Percentiles rank a stretch among this genome's conserved stretches.
Evolutionary conservation across 306 rosid species (phyloP).

Genomic region (Geum urbanum): DNA sequence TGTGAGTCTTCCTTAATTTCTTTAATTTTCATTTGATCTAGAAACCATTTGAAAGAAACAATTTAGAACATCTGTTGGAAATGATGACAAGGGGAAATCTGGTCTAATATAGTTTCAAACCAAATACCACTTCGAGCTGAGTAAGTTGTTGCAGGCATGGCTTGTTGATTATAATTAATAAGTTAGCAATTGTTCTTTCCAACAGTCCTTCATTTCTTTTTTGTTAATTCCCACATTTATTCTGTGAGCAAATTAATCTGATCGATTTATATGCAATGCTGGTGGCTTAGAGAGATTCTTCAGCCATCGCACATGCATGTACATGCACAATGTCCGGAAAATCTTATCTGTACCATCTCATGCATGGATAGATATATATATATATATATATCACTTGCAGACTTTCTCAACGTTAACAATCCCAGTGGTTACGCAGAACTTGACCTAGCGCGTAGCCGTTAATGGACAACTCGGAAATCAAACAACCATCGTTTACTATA

Average conservation of each 20-base stretch:
- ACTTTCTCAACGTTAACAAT: not conserved
- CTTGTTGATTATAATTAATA: too few relatives aligned
- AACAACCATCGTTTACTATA: not conserved
- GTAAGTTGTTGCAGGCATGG: too few relatives aligned
- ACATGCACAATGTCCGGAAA: not conserved
- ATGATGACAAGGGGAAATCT: too few relatives aligned
- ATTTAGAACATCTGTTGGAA: too few relatives aligned
- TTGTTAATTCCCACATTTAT: not conserved
- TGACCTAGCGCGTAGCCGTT: not conserved
- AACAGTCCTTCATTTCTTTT: not conserved
- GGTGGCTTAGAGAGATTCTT: not conserved
- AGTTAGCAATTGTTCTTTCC: not conserved
- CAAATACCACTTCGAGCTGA: too few relatives aligned
- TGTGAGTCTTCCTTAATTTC: too few relatives aligned
- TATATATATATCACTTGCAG: too few relatives aligned
- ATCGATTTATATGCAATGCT: not conserved
- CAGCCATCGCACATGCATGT: not conserved
- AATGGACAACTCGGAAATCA: not conserved
- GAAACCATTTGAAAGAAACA: too few relatives aligned
- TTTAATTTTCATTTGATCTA: too few relatives aligned
- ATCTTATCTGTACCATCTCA: not conserved
- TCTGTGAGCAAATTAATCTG: slow-evolving; percentile 2
- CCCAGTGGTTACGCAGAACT: not conserved
- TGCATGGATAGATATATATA: too few relatives aligned
- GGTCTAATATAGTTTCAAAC: too few relatives aligned